Conservation (phyloP, 2,329 filamentous ascomycete genomes). For the Xenoacremonium recifei region DNA sequence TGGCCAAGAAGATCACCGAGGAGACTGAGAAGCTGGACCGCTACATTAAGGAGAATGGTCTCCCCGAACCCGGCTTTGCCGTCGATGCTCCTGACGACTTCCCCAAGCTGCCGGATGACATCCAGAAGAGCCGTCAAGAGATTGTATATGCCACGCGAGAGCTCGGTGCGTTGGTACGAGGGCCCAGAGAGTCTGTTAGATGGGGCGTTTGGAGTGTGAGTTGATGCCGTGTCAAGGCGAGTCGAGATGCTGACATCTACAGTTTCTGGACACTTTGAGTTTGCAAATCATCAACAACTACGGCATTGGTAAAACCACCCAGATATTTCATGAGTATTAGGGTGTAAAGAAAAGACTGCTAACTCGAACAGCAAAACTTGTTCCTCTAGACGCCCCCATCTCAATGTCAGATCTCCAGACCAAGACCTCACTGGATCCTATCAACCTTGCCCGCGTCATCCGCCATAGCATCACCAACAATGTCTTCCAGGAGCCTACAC, state of each 20-base stretch:
- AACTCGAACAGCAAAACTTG: conserved; percentile 42
- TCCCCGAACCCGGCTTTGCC: conserved; percentile 44
- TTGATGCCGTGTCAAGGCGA: conserved; percentile 6
- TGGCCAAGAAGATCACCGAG: conserved; percentile 46
- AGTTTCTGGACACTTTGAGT: conserved; percentile 51
- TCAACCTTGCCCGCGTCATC: conserved; percentile 50
- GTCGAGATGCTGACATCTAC: conserved; percentile 8
- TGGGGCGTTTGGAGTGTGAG: conserved; percentile 53
- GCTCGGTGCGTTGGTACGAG: conserved; percentile 45
- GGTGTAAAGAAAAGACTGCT: background rate
- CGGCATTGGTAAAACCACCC: conserved; percentile 44
- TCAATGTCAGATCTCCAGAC: conserved; percentile 43
- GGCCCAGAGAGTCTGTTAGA: conserved; percentile 49
- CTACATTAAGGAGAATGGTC: conserved; percentile 42
- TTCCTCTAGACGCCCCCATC: conserved; percentile 46
- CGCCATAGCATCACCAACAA: conserved; percentile 58
- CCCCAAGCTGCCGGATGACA: conserved; percentile 44
- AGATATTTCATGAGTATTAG: background rate
- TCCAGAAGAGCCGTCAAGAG: conserved; percentile 44
- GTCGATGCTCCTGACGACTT: conserved; percentile 44
- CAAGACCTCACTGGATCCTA: conserved; percentile 44
- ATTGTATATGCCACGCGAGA: conserved; percentile 49
- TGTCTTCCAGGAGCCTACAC: conserved; percentile 52
- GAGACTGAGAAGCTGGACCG: conserved; percentile 50
- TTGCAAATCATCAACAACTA: conserved; percentile 51